Percentiles rank a stretch among this genome's conserved stretches.
These are phyloP conservation scores for Cucumis sativus DNA, from an alignment of 306 rosid species.

Conservation along the genomic window DNA sequence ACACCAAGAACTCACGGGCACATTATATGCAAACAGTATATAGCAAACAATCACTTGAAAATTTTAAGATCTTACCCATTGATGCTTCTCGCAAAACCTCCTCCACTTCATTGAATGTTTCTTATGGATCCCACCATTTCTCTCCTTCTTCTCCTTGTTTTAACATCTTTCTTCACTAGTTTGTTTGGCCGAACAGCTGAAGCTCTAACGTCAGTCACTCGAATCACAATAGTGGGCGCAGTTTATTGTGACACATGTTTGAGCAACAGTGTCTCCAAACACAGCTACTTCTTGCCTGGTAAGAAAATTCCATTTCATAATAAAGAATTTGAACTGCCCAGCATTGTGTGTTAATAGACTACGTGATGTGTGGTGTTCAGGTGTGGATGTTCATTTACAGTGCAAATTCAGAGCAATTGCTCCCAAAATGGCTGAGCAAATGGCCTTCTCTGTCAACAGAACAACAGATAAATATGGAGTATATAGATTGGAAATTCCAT, in stretches of 20 bases:
- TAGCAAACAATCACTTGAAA: not conserved
- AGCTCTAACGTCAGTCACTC: slow-evolving; percentile 16
- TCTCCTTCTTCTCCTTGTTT: slow-evolving; percentile 10
- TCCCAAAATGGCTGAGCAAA: slow-evolving; percentile 29
- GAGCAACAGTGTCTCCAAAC: slow-evolving; percentile 36
- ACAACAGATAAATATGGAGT: slow-evolving; percentile 44
- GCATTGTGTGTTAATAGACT: not conserved
- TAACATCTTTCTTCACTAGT: slow-evolving; percentile 15
- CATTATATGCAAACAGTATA: slow-evolving; percentile 18
- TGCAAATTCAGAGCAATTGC: slow-evolving; percentile 59
- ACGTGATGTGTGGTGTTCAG: slow-evolving; percentile 16
- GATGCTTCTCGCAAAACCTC: slow-evolving; percentile 20
- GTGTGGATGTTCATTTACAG: slow-evolving; percentile 50
- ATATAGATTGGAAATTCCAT: slow-evolving; percentile 42
- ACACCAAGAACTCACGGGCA: slow-evolving; percentile 59
- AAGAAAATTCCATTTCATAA: not conserved
- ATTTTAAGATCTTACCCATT: not conserved
- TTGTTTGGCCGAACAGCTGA: slow-evolving; percentile 21
- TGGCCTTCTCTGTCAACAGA: slow-evolving; percentile 39
- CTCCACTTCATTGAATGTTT: slow-evolving; percentile 1
- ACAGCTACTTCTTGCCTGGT: slow-evolving; percentile 69
- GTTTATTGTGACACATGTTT: slow-evolving; percentile 71
- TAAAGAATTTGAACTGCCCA: not conserved
- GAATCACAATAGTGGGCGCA: slow-evolving; percentile 45
- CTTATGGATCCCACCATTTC: slow-evolving; percentile 36